phyloP scores from a whole-genome alignment of 1,139 yeast species.

The Saccharomyces hybrid region DNA sequence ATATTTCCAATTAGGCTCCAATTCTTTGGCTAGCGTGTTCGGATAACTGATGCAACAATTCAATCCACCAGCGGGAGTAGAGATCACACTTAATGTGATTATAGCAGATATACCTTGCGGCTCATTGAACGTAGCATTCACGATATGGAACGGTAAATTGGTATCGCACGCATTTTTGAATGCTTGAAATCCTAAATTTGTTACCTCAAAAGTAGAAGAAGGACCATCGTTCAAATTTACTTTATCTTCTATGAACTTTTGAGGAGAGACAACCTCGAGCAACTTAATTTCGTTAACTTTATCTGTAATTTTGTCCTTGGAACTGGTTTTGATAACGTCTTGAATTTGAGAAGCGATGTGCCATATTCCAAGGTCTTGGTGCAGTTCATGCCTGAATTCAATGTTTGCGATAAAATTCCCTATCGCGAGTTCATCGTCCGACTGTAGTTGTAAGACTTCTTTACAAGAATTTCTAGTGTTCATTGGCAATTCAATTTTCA shows the following conservation, averaged over 20 bases:
- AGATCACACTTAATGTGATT: slow-evolving; percentile 19
- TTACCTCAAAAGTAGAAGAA: slow-evolving; percentile 26
- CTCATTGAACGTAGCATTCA: slow-evolving; percentile 24
- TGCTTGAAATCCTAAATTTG: slow-evolving; percentile 25
- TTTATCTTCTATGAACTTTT: slow-evolving; percentile 15
- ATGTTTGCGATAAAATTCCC: slow-evolving; percentile 24
- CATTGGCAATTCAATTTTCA: slow-evolving; percentile 25
- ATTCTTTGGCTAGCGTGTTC: slow-evolving; percentile 6
- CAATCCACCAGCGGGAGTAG: slow-evolving; percentile 25
- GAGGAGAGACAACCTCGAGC: slow-evolving; percentile 21
- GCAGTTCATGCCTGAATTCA: slow-evolving; percentile 8
- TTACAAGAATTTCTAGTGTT: slow-evolving; percentile 20
- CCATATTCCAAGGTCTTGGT: slow-evolving; percentile 14
- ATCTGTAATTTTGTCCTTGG: slow-evolving; percentile 10
- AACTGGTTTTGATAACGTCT: slow-evolving; percentile 5
- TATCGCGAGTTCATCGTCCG: slow-evolving; percentile 10
- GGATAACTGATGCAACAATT: slow-evolving; percentile 22
- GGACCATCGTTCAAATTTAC: slow-evolving; percentile 16
- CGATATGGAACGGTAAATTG: slow-evolving; percentile 11
- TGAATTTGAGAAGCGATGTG: slow-evolving; percentile 12
- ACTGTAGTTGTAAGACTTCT: slow-evolving; percentile 5
- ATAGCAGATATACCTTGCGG: slow-evolving; percentile 24
- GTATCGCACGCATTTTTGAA: slow-evolving; percentile 10
- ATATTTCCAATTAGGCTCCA: slow-evolving; percentile 6
- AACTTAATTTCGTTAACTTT: slow-evolving; percentile 20